Conservation (phyloP, 179 eudicot species). For the Vitellaria paradoxa region DNA sequence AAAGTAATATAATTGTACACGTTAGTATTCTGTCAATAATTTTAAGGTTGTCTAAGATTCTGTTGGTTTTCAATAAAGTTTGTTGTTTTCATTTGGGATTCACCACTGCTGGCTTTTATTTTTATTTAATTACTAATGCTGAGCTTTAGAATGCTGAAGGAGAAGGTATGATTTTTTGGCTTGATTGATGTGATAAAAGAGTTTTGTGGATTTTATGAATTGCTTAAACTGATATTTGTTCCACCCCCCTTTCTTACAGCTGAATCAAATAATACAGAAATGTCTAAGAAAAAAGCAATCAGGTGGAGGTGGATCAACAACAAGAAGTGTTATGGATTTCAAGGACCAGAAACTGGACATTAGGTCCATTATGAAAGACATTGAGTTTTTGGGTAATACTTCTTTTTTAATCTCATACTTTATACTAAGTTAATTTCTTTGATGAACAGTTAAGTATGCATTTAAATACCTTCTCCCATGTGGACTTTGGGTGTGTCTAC, state of each 20-base stretch:
- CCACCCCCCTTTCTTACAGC: neutral
- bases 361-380: slow-evolving; percentile 59
- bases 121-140: too few relatives aligned
- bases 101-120: too few relatives aligned
- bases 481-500: neutral
- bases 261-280: slow-evolving; percentile 2
- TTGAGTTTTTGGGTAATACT: slow-evolving; percentile 53
- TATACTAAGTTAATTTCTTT: neutral
- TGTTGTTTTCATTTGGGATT: too few relatives aligned
- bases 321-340: slow-evolving; percentile 34
- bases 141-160: too few relatives aligned
- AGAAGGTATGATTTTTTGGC: too few relatives aligned
- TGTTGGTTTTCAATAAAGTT: too few relatives aligned
- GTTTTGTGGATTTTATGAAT: too few relatives aligned
- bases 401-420: neutral
- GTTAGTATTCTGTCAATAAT: too few relatives aligned
- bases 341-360: slow-evolving; percentile 50
- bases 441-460: neutral
- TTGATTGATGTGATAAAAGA: too few relatives aligned
- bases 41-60: too few relatives aligned
- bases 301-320: slow-evolving; percentile 23
- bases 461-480: neutral
- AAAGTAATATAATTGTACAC: too few relatives aligned
- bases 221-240: too few relatives aligned
- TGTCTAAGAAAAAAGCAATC: slow-evolving; percentile 23